Evolutionary conservation across 805 yeast species (phyloP), one percentile per base, ranked within the genome.

Genomic region (Debaryomyces tyrocola): DNA sequence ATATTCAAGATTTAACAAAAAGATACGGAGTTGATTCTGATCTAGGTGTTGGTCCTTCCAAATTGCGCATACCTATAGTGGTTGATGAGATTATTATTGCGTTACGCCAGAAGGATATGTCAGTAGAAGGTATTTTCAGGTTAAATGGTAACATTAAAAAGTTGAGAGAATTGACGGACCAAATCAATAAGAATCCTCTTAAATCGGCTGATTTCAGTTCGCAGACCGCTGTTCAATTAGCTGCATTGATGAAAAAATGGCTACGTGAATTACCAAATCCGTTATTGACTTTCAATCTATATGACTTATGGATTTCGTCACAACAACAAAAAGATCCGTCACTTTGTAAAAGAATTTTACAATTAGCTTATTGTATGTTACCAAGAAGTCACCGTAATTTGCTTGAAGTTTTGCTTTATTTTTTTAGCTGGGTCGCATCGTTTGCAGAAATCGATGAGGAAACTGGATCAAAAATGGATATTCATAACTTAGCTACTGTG

Each of bases 51-150:
- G 96, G 96, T 0, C 90, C 96, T 0, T 73, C 83, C 1, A 83
- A 83, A 53, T 76, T 94, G 37, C 77, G 83, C 33, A 86, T 94
- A 36, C 99, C 99, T 0, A 77, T 88, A 40, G 73, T 94, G 33
- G 76, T 94, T 37, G 98, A 92, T 57, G 98, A 94, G 58, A 71
- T 91, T 14, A 82, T 94, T 31, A 79, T 82, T 27, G 87, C 96
- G 0, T 79, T 94, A 73, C 80, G 88, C 44, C 92, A 86, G 49
- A 90, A 88, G 75, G 98, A 94, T 66, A 82, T 92, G 85, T 88
- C 97, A 2, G 90, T 84, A 27, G 99, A 94, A 66, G 99, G 99
- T 49, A 85, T 94, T 4, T 94, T 94, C 77, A 81, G 99, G 58
- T 86, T 91, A 60, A 94, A 94, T 62, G 99, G 99, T 59, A 94